Percentiles rank a stretch among this genome's conserved stretches.
Conservation (phyloP, 768 basidiomycete genomes). For the Cyclocybe cylindracea region DNA sequence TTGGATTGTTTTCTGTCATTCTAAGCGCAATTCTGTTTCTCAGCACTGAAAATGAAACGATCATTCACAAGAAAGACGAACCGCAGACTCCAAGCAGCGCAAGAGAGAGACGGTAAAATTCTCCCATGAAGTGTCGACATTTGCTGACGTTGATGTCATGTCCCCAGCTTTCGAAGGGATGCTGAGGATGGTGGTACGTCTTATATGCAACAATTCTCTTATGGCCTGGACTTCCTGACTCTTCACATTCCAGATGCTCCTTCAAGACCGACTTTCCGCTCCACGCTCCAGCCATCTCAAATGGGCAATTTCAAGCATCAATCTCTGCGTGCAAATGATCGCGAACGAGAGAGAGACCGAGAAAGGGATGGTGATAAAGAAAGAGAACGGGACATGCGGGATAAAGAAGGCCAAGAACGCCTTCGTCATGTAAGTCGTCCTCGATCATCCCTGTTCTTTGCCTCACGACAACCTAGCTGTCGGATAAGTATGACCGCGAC, state of each 20-base stretch:
- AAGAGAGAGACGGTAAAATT: conserved; percentile 67
- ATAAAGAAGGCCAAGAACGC: conserved; percentile 78
- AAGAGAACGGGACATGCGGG: conserved; percentile 60
- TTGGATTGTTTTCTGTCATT: conserved; percentile 24
- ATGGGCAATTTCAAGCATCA: conserved; percentile 95
- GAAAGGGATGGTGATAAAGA: conserved; percentile 50
- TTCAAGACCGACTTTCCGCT: conserved; percentile 68
- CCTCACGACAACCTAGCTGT: conserved; percentile 51
- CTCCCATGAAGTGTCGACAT: not conserved
- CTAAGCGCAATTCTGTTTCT: conserved; percentile 16
- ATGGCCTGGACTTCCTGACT: conserved; percentile 5
- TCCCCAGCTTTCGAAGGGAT: conserved; percentile 71
- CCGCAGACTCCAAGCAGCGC: conserved; percentile 49
- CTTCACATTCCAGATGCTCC: conserved; percentile 42
- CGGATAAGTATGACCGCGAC: conserved; percentile 87
- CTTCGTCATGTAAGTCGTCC: conserved; percentile 65
- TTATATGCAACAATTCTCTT: not conserved
- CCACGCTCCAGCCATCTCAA: conserved; percentile 80
- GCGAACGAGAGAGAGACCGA: conserved; percentile 52
- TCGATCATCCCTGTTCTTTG: conserved; percentile 5
- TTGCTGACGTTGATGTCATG: conserved; percentile 11
- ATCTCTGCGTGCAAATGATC: conserved; percentile 68
- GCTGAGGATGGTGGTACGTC: conserved; percentile 68
- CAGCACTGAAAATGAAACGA: conserved; percentile 65
- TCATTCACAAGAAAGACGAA: conserved; percentile 64